Percentiles rank a stretch among this genome's conserved stretches.
phyloP scores from a whole-genome alignment of 495 filamentous ascomycete species.

The Tuber melanosporum region DNA sequence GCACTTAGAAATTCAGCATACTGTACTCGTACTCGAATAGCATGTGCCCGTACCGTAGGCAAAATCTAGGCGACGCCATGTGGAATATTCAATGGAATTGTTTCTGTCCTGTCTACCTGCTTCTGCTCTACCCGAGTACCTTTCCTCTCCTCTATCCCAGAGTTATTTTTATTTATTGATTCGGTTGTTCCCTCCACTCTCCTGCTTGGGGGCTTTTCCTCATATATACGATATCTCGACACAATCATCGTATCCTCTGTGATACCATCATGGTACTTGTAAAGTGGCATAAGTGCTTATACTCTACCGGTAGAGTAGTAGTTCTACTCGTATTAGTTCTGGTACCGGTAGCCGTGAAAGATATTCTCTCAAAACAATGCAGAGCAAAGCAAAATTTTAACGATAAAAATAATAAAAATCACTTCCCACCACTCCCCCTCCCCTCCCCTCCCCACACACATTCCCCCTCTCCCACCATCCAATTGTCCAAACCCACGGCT shows the following conservation, averaged over 20 bases:
- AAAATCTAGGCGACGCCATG: conserved; percentile 32
- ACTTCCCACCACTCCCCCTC: neutral
- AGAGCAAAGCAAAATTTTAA: too few species aligned
- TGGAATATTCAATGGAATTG: conserved; percentile 39
- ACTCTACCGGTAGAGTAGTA: too few species aligned
- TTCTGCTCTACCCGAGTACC: neutral
- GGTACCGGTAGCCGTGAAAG: neutral
- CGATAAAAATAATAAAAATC: neutral
- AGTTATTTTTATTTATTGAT: too few species aligned
- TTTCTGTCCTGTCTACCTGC: conserved; percentile 23
- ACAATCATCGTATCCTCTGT: neutral
- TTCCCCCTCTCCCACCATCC: neutral
- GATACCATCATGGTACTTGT: too few species aligned
- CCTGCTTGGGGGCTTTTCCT: neutral
- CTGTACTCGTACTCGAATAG: neutral
- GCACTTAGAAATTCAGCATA: neutral
- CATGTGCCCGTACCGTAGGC: neutral
- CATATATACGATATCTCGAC: neutral
- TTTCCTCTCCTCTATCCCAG: too few species aligned
- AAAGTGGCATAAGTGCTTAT: neutral
- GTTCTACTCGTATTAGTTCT: too few species aligned
- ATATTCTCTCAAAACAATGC: too few species aligned
- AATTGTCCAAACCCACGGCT: conserved; percentile 37
- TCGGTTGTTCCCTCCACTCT: neutral
- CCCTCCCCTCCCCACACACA: neutral